Percentiles rank a stretch among this genome's conserved stretches.
Conservation (phyloP, 805 yeast species). For the Tetrapisispora nanseiensis region DNA sequence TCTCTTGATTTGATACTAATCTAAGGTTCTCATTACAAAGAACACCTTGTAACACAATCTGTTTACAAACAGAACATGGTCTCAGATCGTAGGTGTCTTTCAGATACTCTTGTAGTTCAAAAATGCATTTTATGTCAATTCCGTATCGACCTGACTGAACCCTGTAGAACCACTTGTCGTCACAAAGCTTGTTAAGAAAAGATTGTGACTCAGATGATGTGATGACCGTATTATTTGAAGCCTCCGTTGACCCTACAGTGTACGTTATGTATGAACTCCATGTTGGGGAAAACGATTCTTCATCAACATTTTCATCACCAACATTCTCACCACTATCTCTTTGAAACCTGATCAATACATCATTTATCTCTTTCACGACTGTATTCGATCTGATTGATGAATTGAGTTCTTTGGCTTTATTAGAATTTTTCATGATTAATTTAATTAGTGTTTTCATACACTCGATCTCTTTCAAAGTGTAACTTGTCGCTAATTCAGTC, state of each 20-base stretch:
- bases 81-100: constrained; percentile 11
- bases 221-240: constrained; percentile 13
- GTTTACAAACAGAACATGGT: constrained; percentile 16
- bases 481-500: constrained; percentile 23
- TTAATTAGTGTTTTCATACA: constrained; percentile 24
- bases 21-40: constrained; percentile 10
- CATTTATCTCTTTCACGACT: constrained; percentile 12
- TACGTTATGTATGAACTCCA: constrained; percentile 13
- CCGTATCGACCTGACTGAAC: constrained; percentile 18
- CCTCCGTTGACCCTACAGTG: constrained; percentile 15
- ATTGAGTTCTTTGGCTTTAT: neutral
- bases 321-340: constrained; percentile 3
- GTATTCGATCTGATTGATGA: neutral
- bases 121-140: constrained; percentile 18
- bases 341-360: constrained; percentile 5
- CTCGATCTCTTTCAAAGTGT: constrained; percentile 19
- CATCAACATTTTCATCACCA: too few species aligned
- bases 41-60: constrained; percentile 20
- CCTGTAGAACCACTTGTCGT: constrained; percentile 23
- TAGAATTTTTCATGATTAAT: constrained; percentile 5
- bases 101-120: constrained; percentile 22
- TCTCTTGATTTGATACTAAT: constrained; percentile 1
- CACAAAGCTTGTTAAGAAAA: constrained; percentile 14
- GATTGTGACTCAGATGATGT: constrained; percentile 16
- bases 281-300: neutral